Evolutionary conservation across 2,329 filamentous ascomycete genomes (phyloP), one percentile per base, ranked within the genome.

Genomic region (Acephala macrosclerotiorum): DNA sequence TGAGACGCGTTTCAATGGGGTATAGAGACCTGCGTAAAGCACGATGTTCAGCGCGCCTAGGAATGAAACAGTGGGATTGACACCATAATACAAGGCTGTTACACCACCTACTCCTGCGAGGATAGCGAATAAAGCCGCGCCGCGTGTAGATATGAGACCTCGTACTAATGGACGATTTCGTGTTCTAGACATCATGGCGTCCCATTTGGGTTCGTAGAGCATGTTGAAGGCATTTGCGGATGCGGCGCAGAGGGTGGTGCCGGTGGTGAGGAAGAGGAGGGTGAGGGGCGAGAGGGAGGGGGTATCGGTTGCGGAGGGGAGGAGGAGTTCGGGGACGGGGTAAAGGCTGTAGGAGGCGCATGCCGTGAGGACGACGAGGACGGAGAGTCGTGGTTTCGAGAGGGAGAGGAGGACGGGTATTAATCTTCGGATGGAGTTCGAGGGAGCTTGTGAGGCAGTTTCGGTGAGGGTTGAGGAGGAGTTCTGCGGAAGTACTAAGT

Each of bases 151-250:
- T 47, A 99, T 83, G 1, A 99, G 86, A 8, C 89, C 88, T 57
- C 96, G 87, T 3, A 97, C 96, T 0, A 99, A 83, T 0, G 96
- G 96, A 4, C 96, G 83, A 73, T 97, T 97, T 33, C 93, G 87
- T 1, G 96, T 99, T n/a, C 96, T 89, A 40, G 87, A 89, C 96
- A 99, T 99, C 74, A 91, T 89, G 55, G 94, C 93, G 78, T 99
- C 96, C 75, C 94, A 94, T 66, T 89, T 85, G 11, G 90, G 92
- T 79, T 99, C 96, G 79, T 97, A 94, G 65, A 97, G 88, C 96
- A 99, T 99, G 79, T 99, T 99, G 71, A 98, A 84, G 1, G 96
- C 88, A 77, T 99, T 99, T 51, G 96, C 96, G 66, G 91, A 93
- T 51, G 94, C 93, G n/a, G 89, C 92, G 77, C 93, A 96, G 22